Base-by-base conservation (phyloP, 2,329 filamentous ascomycete genomes). In the Ilyonectria sp. region DNA sequence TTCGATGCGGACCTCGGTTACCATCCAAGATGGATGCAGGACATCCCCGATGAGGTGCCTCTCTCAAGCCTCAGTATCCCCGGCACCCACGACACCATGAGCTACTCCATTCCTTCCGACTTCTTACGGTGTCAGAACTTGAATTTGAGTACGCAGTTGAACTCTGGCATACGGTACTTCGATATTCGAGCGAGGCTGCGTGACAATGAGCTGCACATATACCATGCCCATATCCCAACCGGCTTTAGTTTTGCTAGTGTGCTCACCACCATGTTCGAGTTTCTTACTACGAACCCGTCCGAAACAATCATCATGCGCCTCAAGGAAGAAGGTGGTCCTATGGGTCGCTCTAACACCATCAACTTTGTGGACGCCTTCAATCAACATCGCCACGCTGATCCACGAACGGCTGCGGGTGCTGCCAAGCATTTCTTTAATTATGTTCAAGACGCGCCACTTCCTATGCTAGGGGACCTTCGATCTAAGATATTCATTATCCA, bases 1-100 rank as follows among this genome's bases (percentile, higher is more conserved):
- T 86, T 86, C 75, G 82, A 86, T 69, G 75, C 80, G 35, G 72
- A 79, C 63, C 69, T 68, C 31, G 73, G 75, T 29, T 69, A 76
- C 44, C 74, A 80, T 31, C 74, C 80, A 6, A 60, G 67, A 43
- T 87, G 85, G 85, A 86, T 86, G 85, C 75, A 76, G 17, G 55
- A 55, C 10, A 73, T 86, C 10, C 82, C 83, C 23, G 82, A 86
- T 74, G 67, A 76, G 23, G 76, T 79, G 44, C 78, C 76, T 49
- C 75, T 87, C 29, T 79, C 83, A 29, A 80, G 76, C 56, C 79
- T 87, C 46, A 85, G 84, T 47, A 82, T 87, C 65, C 86, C 85
- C 0, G 86, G 86, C 31, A 87, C 85, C 2, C 86, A 87, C 77
- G 85, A 87, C 74, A 86, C 85, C 23, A 83, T 87, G 82, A 87